phyloP scores from a whole-genome alignment of 2,329 filamentous ascomycete species.

The Lecanicillium sp. region DNA sequence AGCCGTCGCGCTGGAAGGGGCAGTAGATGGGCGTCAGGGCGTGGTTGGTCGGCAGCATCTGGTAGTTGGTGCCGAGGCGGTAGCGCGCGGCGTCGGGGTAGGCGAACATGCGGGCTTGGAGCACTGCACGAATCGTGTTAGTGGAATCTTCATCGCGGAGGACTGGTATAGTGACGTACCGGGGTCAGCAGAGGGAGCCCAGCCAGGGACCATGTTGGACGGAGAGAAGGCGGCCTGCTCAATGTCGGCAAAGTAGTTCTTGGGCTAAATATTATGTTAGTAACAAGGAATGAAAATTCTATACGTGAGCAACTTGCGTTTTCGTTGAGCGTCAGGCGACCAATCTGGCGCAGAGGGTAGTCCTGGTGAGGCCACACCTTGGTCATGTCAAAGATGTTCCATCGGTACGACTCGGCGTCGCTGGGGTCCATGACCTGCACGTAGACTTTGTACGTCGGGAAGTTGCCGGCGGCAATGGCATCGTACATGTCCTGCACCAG shows the following conservation, averaged over 20 bases:
- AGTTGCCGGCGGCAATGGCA: slow-evolving; percentile 28
- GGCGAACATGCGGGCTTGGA: slow-evolving; percentile 55
- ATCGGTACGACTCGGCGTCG: slow-evolving; percentile 54
- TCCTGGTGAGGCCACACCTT: slow-evolving; percentile 62
- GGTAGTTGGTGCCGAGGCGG: slow-evolving; percentile 48
- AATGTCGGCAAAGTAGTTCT: slow-evolving; percentile 61
- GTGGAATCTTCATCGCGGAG: not conserved
- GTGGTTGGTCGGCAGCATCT: slow-evolving; percentile 37
- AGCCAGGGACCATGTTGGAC: slow-evolving; percentile 56
- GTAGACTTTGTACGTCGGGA: slow-evolving; percentile 58
- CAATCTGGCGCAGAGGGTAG: slow-evolving; percentile 55
- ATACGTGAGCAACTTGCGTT: slow-evolving; percentile 32
- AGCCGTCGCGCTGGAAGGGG: slow-evolving; percentile 22
- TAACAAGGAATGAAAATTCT: not conserved
- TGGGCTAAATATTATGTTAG: not conserved
- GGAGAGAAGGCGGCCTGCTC: slow-evolving; percentile 64
- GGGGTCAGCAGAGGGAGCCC: slow-evolving; percentile 56
- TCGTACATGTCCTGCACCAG: slow-evolving; percentile 29
- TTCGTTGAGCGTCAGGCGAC: slow-evolving; percentile 57
- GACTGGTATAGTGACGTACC: not conserved
- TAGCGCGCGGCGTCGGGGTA: slow-evolving; percentile 59
- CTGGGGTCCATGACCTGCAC: slow-evolving; percentile 58
- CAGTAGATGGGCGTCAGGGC: slow-evolving; percentile 20
- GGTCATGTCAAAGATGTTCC: slow-evolving; percentile 63
- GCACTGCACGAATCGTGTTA: slow-evolving; percentile 27